Evolutionary conservation across 2,329 filamentous ascomycete species (phyloP).

Genomic region (Claviceps digitariae): DNA sequence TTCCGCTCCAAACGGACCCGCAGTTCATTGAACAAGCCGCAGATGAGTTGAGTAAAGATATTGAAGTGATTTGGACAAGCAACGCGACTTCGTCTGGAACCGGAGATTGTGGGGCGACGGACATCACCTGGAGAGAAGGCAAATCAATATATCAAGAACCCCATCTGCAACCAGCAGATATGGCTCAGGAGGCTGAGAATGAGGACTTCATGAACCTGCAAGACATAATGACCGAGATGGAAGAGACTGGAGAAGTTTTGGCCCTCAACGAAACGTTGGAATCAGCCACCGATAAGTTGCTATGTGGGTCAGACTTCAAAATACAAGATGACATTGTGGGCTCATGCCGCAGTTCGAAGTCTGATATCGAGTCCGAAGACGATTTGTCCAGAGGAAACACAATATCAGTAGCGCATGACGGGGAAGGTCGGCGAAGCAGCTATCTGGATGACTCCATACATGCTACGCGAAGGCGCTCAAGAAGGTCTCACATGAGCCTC

Average conservation of each 20-base stretch:
- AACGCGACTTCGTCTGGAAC: background rate
- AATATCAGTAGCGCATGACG: background rate
- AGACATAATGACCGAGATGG: background rate
- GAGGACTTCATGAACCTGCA: background rate
- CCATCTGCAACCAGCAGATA: background rate
- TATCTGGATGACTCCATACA: background rate
- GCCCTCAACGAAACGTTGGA: background rate
- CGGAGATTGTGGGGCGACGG: background rate
- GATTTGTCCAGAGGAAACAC: conserved; percentile 23
- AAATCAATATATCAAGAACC: background rate
- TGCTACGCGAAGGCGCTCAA: conserved; percentile 8
- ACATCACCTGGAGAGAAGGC: background rate
- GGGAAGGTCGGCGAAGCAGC: background rate
- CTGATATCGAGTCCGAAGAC: conserved; percentile 43
- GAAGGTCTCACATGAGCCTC: conserved; percentile 34
- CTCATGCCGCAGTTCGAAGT: conserved; percentile 28
- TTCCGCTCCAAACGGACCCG: conserved; percentile 30
- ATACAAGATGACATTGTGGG: conserved; percentile 35
- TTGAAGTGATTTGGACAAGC: background rate
- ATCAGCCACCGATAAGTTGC: background rate
- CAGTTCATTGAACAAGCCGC: conserved; percentile 18
- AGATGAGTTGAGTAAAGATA: background rate
- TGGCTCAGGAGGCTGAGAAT: background rate
- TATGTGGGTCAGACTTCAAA: conserved; percentile 15
- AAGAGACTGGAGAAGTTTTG: background rate